Conservation (phyloP, 306 rosid species). For the Prunus kanzakura region DNA sequence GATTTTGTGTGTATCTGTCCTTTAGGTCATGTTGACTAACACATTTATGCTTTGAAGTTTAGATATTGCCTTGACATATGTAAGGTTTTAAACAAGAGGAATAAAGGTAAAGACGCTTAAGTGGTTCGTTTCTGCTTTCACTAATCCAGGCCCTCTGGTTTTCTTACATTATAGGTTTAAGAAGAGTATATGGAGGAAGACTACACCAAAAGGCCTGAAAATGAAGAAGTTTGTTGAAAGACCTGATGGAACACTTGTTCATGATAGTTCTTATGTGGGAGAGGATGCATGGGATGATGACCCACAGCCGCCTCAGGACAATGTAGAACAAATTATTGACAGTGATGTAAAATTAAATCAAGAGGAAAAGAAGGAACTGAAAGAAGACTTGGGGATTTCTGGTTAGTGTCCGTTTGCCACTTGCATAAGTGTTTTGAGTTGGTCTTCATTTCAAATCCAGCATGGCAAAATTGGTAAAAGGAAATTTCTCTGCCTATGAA, state of each 20-base stretch:
- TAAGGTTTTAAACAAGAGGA: background rate
- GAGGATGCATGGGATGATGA: constrained; percentile 98
- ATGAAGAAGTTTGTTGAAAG: constrained; percentile 77
- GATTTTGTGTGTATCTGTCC: background rate
- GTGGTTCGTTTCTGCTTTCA: background rate
- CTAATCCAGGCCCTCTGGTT: constrained; percentile 16
- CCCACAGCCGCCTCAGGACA: constrained; percentile 47
- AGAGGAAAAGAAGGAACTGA: constrained; percentile 59
- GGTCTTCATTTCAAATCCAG: constrained; percentile 10
- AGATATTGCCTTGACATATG: background rate
- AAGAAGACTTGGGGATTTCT: constrained; percentile 64
- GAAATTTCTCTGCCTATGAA: background rate
- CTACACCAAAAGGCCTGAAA: constrained; percentile 84
- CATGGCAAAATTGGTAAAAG: background rate
- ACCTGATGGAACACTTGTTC: constrained; percentile 79
- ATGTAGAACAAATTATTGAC: constrained; percentile 59
- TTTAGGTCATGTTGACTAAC: background rate
- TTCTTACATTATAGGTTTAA: constrained; percentile 58
- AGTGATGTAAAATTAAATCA: constrained; percentile 47
- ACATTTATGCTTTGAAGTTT: background rate
- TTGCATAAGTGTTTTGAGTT: background rate
- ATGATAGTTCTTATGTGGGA: constrained; percentile 81
- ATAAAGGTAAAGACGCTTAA: background rate
- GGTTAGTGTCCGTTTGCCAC: constrained; percentile 43
- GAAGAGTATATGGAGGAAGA: constrained; percentile 87